Evolutionary conservation across 1,284 basidiomycete species (phyloP).

Genomic region (Phylloporus sp.): DNA sequence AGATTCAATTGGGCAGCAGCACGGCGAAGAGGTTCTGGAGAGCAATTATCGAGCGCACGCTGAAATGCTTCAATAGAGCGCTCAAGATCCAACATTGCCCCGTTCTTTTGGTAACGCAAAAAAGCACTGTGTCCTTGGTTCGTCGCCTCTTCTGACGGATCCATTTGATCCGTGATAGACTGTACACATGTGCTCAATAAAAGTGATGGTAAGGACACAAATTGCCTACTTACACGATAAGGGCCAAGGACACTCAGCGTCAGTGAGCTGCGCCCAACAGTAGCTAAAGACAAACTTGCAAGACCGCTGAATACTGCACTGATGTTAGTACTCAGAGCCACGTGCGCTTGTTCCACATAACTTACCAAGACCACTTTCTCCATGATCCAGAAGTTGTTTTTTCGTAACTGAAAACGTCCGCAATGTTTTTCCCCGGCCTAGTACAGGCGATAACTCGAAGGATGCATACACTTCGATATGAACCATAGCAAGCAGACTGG

Average conservation of each 20-base stretch:
- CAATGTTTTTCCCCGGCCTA: neutral
- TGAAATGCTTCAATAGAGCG: neutral
- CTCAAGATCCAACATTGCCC: neutral
- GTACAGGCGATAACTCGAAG: neutral
- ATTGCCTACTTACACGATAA: neutral
- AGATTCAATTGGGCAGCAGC: neutral
- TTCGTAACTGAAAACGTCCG: neutral
- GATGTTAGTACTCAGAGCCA: neutral
- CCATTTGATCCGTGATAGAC: neutral
- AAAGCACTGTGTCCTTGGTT: neutral
- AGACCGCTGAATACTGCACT: neutral
- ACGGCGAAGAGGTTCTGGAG: neutral
- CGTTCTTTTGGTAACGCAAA: neutral
- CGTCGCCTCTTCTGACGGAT: neutral
- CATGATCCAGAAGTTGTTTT: neutral
- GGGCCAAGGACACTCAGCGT: neutral
- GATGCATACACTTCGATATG: neutral
- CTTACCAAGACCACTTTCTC: neutral
- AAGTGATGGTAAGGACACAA: neutral
- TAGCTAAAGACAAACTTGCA: neutral
- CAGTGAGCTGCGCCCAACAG: neutral
- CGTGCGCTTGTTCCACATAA: neutral
- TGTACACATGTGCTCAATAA: neutral
- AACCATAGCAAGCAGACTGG: neutral
- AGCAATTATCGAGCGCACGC: neutral